A percentile compares a stretch with the other conserved stretches of the same genome.
Conservation (phyloP, 352 stramenopile genomes). For the Saprolegnia parasitica region DNA sequence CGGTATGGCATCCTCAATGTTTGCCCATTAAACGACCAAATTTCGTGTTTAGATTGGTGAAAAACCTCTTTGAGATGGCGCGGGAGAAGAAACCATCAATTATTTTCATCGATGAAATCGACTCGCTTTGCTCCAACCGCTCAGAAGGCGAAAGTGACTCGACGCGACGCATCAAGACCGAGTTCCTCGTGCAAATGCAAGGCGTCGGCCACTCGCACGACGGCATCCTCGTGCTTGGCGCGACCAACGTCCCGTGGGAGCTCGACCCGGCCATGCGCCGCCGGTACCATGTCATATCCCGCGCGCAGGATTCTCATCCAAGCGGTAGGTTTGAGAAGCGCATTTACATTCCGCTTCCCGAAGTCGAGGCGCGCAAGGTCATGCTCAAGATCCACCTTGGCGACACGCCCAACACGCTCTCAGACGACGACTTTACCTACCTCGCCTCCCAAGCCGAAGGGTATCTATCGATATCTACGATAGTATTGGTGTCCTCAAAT, state of each 20-base stretch:
- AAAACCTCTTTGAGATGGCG: constrained; percentile 98
- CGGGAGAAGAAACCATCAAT: constrained; percentile 91
- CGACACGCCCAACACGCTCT: constrained; percentile 93
- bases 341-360: constrained; percentile 98
- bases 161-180: constrained; percentile 95
- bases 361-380: constrained; percentile 81
- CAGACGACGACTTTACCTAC: constrained; percentile 89
- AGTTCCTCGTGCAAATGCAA: constrained; percentile 98
- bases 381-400: constrained; percentile 98
- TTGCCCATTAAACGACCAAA: constrained; percentile 47
- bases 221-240: constrained; percentile 93
- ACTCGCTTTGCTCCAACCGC: constrained; percentile 91
- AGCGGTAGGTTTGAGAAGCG: constrained; percentile 95
- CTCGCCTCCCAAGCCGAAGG: constrained; percentile 93
- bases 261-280: constrained; percentile 94
- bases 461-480: too few species aligned
- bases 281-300: constrained; percentile 50
- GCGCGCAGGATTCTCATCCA: not conserved
- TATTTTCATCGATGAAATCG: constrained; percentile 98
- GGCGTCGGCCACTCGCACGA: constrained; percentile 89
- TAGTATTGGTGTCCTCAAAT: too few species aligned
- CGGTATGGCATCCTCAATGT: constrained; percentile 50
- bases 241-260: constrained; percentile 99
- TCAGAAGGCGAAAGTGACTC: constrained; percentile 94
- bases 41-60: constrained; percentile 79